Base-by-base conservation (phyloP, 108 stramenopile species). In the Pseudonitzschia pungens region DNA sequence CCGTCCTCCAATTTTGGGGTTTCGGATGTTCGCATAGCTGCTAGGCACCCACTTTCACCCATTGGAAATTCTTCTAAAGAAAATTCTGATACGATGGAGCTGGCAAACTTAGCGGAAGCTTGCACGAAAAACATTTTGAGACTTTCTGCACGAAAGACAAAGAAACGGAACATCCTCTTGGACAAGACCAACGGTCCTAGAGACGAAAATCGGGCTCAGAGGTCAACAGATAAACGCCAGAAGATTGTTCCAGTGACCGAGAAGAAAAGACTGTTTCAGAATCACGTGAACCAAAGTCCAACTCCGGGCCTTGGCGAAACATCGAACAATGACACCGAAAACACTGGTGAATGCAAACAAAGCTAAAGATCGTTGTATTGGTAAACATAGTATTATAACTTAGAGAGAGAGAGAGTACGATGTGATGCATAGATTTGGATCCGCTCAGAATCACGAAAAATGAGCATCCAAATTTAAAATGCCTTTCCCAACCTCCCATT, bases 1-100 rank as follows among this genome's bases (percentile, higher is more conserved):
- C 55, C 57, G 70, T 76, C 48, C 68, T 80, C 68, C 32, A 73
- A 63, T 75, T 84, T 68, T 72, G 76, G 68, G 74, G 84, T 2
- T 45, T 85, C 45, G 8, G 73, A 56, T 55, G 27, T 63, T 0
- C 40, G 70, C 24, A 20, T 24, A 31, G 5, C 63, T 44, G 21
- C 36, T 21, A 60, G 9, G 14, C 27, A 50, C 55, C n/a, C 62
- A 15, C 7, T 29, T 26, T 55, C 68, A 15, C 26, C 32, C 1
- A 0, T 54, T 16, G 28, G 20, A 11, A 26, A 26, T 43, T 42
- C 21, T 51, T 51, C 71, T 12, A 64, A 64, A 73, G 64, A 62
- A 62, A 21, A 33, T 62, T 62, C 60, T 3, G 60, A 62, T 62
- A 62, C 60, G 15, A 40, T 62, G 60, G 60, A 62, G 40, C 60